phyloP scores from a whole-genome alignment of 2,329 filamentous ascomycete species.

The Colletotrichum lini region DNA sequence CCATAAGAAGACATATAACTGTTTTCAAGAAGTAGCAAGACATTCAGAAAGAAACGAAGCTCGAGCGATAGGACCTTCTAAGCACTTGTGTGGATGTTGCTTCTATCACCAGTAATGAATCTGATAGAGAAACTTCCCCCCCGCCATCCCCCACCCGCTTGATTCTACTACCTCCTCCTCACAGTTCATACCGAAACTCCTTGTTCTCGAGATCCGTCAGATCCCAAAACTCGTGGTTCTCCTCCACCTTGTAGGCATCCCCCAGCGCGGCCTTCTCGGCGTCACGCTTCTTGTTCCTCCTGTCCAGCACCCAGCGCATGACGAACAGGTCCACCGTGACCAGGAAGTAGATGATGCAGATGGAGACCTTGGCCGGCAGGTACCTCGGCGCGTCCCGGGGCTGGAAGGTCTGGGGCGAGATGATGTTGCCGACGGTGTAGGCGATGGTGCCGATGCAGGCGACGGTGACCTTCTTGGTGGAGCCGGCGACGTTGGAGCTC shows the following conservation, averaged over 20 bases:
- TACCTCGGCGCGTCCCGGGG: conserved; percentile 65
- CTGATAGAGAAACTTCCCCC: no score
- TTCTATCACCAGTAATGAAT: no score
- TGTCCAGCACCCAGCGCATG: conserved; percentile 55
- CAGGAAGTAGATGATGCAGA: conserved; percentile 70
- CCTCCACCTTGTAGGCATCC: conserved; percentile 63
- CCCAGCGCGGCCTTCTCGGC: conserved; percentile 58
- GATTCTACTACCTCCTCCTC: background rate
- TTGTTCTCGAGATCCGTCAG: conserved; percentile 77
- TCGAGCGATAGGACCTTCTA: no score
- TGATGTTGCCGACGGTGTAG: conserved; percentile 70
- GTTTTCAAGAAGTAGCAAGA: no score
- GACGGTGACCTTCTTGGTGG: conserved; percentile 72
- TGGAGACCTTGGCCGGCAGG: conserved; percentile 67
- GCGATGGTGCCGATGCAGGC: conserved; percentile 69
- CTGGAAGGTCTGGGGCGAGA: conserved; percentile 69
- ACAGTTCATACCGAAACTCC: conserved; percentile 62
- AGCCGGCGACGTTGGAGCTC: conserved; percentile 45
- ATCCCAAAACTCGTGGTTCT: conserved; percentile 71
- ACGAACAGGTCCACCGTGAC: conserved; percentile 59
- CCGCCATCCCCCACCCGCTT: no score
- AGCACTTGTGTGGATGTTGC: no score
- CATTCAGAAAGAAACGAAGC: no score
- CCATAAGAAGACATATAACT: no score
- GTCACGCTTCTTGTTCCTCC: conserved; percentile 47